Evolutionary conservation across 257 asterid genomes (phyloP), one percentile per base, ranked within the genome.

Genomic region (Dorcoceras hygrometricum): DNA sequence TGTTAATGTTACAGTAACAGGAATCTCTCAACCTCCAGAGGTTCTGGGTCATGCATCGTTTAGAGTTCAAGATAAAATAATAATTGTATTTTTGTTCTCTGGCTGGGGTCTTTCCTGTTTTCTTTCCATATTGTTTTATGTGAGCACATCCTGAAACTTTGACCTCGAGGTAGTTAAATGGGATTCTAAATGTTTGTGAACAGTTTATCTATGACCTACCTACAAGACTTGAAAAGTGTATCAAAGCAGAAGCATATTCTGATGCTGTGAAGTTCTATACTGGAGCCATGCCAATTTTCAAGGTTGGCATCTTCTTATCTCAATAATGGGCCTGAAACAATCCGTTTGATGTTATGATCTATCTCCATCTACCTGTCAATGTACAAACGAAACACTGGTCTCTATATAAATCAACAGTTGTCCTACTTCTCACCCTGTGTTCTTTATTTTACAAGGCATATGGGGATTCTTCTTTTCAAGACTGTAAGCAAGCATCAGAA

Each of bases 151-250:
- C 64, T 66, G 39, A 64, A 56, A 68, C 66, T 65, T 59, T 80
- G 67, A 66, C 53, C 53, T 31, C 71, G 62, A 39, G 64, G 79
- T 77, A 85, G 77, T 84, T 75, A 75, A 73, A 68, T n/a, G 71
- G 72, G 63, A 56, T 68, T 79, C 71, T 70, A 43, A 14, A 58
- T 69, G 56, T 62, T 69, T 74, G 73, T 84, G 87, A 78, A 82
- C 99, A 94, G 99, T 88, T 94, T 81, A 94, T 94, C 76, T 94
- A 94, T 54, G 99, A 94, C 74, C 86, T 94, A 70, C 99, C 99
- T 55, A 66, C 91, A 67, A 82, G 95, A 73, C 95, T 94, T 61
- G 91, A 88, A 66, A 90, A 88, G 80, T 94, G 96, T 78, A 88
- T 90, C 81, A 90, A 84, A 85, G 77, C 99, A 64, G 97, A 87